Evolutionary conservation across 495 filamentous ascomycete species (phyloP).

Genomic region (Aspergillus egyptiacus): DNA sequence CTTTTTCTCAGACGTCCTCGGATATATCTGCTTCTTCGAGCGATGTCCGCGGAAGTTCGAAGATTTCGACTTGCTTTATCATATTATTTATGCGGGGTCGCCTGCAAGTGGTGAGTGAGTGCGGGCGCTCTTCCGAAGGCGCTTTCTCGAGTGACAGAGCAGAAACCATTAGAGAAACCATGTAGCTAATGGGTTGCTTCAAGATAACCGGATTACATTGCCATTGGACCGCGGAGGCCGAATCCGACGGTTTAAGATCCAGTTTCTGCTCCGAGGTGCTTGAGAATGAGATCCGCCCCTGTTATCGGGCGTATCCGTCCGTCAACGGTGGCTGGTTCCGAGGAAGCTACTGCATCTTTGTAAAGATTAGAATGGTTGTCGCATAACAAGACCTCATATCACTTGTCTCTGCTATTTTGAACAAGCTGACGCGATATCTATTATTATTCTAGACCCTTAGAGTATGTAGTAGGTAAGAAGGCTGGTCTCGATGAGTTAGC

Average conservation of each 20-base stretch:
- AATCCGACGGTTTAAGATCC: neutral
- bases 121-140: neutral
- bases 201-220: neutral
- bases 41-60: neutral
- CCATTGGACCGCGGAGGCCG: neutral
- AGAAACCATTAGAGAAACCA: neutral
- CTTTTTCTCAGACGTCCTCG: neutral
- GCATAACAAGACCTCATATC: neutral
- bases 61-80: neutral
- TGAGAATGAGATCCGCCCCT: neutral
- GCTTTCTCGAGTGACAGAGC: neutral
- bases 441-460: no score
- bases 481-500: no score
- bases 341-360: neutral
- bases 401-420: no score
- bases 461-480: no score
- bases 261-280: neutral
- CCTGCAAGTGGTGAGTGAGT: no score
- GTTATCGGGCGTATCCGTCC: constrained; percentile 9
- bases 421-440: no score
- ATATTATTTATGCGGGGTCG: no score
- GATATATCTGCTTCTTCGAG: neutral
- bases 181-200: neutral
- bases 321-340: neutral
- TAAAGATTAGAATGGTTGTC: neutral